phyloP scores from a whole-genome alignment of 768 basidiomycete genomes.

The Russula compacta region DNA sequence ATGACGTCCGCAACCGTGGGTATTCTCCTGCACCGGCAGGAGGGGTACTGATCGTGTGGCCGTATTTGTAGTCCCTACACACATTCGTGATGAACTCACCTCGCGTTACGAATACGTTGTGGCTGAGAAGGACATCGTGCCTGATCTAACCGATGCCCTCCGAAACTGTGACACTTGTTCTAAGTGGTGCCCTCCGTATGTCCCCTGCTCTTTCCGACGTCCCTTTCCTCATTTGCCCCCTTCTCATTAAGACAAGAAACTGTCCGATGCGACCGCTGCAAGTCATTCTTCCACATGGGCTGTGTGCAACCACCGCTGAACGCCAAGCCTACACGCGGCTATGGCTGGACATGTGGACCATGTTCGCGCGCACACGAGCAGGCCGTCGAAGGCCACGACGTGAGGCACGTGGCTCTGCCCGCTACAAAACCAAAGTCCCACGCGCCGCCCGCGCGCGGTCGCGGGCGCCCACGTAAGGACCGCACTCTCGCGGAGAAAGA shows the following conservation, averaged over 20 bases:
- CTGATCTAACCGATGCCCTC: slow-evolving; percentile 79
- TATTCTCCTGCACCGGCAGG: slow-evolving; percentile 14
- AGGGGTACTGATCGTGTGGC: slow-evolving; percentile 17
- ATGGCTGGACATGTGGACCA: slow-evolving; percentile 95
- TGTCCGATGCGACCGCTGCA: slow-evolving; percentile 86
- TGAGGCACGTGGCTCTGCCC: slow-evolving; percentile 44
- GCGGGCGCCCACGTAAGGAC: slow-evolving; percentile 74
- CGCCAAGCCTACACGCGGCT: slow-evolving; percentile 90
- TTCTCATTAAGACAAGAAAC: slow-evolving; percentile 55
- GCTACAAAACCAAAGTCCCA: slow-evolving; percentile 53
- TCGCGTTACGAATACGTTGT: slow-evolving; percentile 91
- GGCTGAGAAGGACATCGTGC: slow-evolving; percentile 87
- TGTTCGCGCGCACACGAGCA: slow-evolving; percentile 85
- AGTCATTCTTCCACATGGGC: slow-evolving; percentile 88
- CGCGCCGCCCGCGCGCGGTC: slow-evolving; percentile 61
- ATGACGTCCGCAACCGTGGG: slow-evolving; percentile 84
- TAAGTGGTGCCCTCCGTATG: slow-evolving; percentile 85
- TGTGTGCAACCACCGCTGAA: slow-evolving; percentile 88
- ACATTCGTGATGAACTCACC: slow-evolving; percentile 69
- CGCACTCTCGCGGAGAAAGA: slow-evolving; percentile 63
- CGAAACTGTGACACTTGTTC: slow-evolving; percentile 81
- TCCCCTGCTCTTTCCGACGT: neutral
- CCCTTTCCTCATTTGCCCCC: slow-evolving; percentile 15
- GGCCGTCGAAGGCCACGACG: slow-evolving; percentile 68
- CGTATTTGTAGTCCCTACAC: slow-evolving; percentile 50